Conservation (phyloP, 2,329 filamentous ascomycete species). For the Colletotrichum sp. region DNA sequence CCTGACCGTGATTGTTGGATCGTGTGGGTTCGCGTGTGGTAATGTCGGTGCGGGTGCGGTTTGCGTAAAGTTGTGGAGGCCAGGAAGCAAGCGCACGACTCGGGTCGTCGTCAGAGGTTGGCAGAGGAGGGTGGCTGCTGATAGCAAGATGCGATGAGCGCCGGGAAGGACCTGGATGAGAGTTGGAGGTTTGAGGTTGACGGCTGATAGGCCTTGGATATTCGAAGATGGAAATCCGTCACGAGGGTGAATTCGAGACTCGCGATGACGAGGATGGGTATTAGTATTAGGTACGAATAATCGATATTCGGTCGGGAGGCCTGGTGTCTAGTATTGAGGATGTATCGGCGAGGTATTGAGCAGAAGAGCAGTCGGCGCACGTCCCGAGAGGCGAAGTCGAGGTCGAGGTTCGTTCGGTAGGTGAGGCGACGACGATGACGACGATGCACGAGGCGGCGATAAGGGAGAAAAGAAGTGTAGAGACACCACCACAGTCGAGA, state of each 20-base stretch:
- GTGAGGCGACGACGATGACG: conserved; percentile 3
- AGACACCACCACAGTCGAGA: neutral
- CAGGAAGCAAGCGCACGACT: neutral
- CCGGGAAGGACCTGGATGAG: neutral
- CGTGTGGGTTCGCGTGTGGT: neutral
- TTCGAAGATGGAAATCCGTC: neutral
- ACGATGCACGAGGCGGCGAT: neutral
- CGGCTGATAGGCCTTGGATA: conserved; percentile 1
- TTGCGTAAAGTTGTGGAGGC: conserved; percentile 17
- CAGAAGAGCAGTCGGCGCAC: neutral
- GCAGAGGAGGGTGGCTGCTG: neutral
- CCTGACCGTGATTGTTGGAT: neutral
- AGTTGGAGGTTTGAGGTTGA: neutral
- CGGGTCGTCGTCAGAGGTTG: conserved; percentile 15
- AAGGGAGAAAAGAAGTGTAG: neutral
- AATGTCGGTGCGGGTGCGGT: conserved; percentile 7
- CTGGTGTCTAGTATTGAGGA: neutral
- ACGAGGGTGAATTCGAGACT: conserved; percentile 14
- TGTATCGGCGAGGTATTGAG: neutral
- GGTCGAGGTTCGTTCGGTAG: neutral
- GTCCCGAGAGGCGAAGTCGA: neutral
- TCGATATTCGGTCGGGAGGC: neutral
- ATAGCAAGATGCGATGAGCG: neutral
- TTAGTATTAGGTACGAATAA: conserved; percentile 1
- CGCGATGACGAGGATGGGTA: conserved; percentile 1